Base-by-base conservation (phyloP, 768 basidiomycete species). In the Mycena pura region DNA sequence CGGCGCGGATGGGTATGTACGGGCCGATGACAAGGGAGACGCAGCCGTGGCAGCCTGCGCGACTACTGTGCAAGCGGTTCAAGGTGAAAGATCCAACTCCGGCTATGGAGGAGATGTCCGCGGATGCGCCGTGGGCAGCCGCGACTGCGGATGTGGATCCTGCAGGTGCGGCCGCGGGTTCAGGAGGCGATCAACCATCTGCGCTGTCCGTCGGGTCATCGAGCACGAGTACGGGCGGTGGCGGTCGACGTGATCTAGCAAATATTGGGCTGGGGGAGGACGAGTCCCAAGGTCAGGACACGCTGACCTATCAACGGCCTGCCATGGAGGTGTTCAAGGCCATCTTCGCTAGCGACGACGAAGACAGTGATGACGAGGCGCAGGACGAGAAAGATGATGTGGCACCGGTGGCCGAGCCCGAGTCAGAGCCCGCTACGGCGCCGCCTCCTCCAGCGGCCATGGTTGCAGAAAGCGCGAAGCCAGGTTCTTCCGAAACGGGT, bases 281-380 rank as follows among this genome's bases (percentile, higher is more conserved):
- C 69, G 94, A 95, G 39, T 84, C 82, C 27, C 96, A 97, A 71
- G 96, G 95, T 0, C 76, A 84, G 34, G 95, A 96, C 69, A 95
- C 88, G 6, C 79, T 98, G 64, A 95, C 92, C 0, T 96, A 98
- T 73, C 81, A 92, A 67, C 84, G 91, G 36, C 96, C 97, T 2
- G 79, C 88, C 6, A 92, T 95, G 84, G 91, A 95, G 69, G 87
- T 99, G 41, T 99, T 99, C 82, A 97, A 96, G 72, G 95, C 96
- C 3, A 98, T 99, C 61, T 99, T 99, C 72, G 96, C 95, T 11
- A 95, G 92, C 74, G 93, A 94, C 61, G 93, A 94, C 43, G 95
- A 96, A 68, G 92, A 93, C 32, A 89, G 87, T 17, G 91, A 88
- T 9, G 88, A 88, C 3, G 93, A 94, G 4, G 82, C 80, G 1